Evolutionary conservation across 2,329 filamentous ascomycete species (phyloP).

Genomic region (Trichoderma koningiopsis): DNA sequence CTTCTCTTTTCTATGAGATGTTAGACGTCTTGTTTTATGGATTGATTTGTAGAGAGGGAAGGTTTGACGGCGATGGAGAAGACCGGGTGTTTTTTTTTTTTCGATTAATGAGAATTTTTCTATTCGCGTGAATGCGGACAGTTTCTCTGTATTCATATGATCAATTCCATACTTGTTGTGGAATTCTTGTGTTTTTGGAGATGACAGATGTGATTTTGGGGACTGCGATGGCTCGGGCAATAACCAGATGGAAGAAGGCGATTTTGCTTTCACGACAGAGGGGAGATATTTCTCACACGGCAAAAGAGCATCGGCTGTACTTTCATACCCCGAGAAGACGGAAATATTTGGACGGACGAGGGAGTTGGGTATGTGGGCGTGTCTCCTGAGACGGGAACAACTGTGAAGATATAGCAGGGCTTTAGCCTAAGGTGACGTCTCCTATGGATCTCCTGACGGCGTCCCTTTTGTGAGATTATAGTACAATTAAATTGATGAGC

Average conservation of each 20-base stretch:
- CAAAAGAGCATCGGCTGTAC: neutral
- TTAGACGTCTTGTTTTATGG: conserved; percentile 28
- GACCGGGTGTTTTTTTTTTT: conserved; percentile 27
- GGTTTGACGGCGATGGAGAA: neutral
- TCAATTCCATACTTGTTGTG: conserved; percentile 15
- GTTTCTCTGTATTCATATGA: conserved; percentile 13
- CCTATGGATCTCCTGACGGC: conserved; percentile 1
- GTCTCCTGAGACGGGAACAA: neutral
- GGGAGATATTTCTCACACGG: neutral
- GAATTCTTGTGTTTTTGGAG: neutral
- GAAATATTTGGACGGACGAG: neutral
- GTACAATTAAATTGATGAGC: conserved; percentile 23
- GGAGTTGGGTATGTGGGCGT: neutral
- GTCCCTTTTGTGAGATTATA: conserved; percentile 22
- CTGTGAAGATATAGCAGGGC: conserved; percentile 2
- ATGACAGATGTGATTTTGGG: neutral
- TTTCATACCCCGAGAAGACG: neutral
- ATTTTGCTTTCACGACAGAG: neutral
- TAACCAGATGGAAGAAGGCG: neutral
- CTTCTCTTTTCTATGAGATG: conserved; percentile 28
- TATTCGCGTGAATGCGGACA: conserved; percentile 20
- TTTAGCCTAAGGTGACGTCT: conserved; percentile 1
- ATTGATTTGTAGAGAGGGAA: conserved; percentile 28
- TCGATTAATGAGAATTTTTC: conserved; percentile 31
- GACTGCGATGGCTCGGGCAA: neutral